Base-by-base conservation (phyloP, 495 filamentous ascomycete species). In the Penicillium argentinense region DNA sequence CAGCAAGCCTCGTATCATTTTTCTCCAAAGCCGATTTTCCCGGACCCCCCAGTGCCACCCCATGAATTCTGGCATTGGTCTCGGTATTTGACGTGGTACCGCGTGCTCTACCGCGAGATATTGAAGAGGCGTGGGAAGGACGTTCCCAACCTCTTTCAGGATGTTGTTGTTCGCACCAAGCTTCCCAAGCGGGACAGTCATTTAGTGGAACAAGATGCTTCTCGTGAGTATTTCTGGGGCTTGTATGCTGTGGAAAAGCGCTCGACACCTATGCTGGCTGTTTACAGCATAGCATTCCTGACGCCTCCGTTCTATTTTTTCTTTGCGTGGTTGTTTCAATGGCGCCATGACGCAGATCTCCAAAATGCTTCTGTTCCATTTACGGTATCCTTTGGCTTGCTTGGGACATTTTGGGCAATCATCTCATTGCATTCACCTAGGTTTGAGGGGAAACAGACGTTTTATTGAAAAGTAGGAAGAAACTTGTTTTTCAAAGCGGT, bases 281-380 rank as follows among this genome's bases (percentile, higher is more conserved):
- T 38, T 13, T 46, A 38, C n/a, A 46, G 43, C 21, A 4, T 46
- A 3, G 23, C 30, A 4, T 46, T 28, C n/a, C 11, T 46, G 32
- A 13, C 9, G 18, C 43, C 43, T 3, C 28, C 43, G 9, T 4
- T 46, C 12, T 46, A 46, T 12, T 46, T 46, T 17, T 38, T 46
- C 21, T 46, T 46, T 25, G 43, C 43, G 3, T 46, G 32, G 43
- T 29, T 46, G 7, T 46, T 46, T 17, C 17, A 46, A 46, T 46
- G 33, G 43, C 22, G 33, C 2, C 43, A 46, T 19, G 6, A 18
- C 3, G 43, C 32, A 2, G 43, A 46, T 38, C 22, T 46, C 4
- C 43, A 46, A 29, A 46, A 46, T 28, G 43, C 43, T 17, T 46
- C 43, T 17, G 23, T 46, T 5, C 43, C 32, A 1, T 22, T 24